Conservation (phyloP, 2,329 filamentous ascomycete species). For the Hymenoscyphus salicellus region DNA sequence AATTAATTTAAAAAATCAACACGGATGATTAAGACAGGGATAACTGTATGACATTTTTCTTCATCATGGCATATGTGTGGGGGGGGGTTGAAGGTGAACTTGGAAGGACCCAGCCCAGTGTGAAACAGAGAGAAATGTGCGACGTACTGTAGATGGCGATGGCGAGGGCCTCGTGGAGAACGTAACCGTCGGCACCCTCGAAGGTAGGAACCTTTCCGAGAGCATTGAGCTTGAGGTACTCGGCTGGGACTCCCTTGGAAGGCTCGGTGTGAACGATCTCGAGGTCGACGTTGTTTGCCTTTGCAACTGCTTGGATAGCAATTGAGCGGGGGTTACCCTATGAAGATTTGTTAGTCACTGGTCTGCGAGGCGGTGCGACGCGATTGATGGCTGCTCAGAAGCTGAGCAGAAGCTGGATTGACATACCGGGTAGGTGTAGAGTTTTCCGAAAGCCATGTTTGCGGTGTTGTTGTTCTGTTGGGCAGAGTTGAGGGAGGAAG, state of each 20-base stretch:
- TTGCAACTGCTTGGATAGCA: slow-evolving; percentile 86
- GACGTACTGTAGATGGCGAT: slow-evolving; percentile 96
- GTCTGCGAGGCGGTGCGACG: not conserved
- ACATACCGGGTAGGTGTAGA: slow-evolving; percentile 80
- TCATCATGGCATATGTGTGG: slow-evolving; percentile 34
- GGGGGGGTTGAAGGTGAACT: not conserved
- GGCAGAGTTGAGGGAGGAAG: not conserved
- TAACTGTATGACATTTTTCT: slow-evolving; percentile 77
- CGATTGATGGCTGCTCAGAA: not conserved
- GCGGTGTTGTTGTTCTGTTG: slow-evolving; percentile 16
- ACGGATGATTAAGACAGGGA: slow-evolving; percentile 94
- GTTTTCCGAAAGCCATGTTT: slow-evolving; percentile 90
- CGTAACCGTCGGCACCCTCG: slow-evolving; percentile 85
- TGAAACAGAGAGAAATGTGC: slow-evolving; percentile 2
- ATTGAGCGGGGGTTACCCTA: slow-evolving; percentile 88
- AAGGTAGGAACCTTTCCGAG: slow-evolving; percentile 93
- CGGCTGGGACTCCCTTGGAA: slow-evolving; percentile 61
- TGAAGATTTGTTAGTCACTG: slow-evolving; percentile 21
- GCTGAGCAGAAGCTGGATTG: not conserved
- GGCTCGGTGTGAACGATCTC: slow-evolving; percentile 74
- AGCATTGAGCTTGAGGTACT: slow-evolving; percentile 82
- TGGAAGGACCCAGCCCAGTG: not conserved
- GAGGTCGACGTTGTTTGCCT: slow-evolving; percentile 93
- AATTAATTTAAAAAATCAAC: slow-evolving; percentile 74
- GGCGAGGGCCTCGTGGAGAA: slow-evolving; percentile 85